Evolutionary conservation across 352 stramenopile genomes (phyloP).

Genomic region (Globisporangium middletonii): DNA sequence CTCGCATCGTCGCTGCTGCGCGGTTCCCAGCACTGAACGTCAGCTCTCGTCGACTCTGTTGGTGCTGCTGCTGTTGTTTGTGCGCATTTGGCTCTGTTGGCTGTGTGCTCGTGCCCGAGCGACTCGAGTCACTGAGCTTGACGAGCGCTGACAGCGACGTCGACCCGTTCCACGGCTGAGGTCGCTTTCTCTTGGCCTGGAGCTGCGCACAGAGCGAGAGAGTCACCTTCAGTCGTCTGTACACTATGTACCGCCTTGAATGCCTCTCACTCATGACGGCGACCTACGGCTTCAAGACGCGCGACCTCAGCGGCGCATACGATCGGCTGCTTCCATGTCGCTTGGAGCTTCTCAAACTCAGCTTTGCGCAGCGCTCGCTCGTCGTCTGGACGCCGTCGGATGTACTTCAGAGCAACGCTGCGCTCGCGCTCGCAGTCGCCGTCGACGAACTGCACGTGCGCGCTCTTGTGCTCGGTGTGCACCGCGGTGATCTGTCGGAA

Average conservation of each 20-base stretch:
- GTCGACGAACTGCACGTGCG: conserved; percentile 43
- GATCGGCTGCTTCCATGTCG: conserved; percentile 29
- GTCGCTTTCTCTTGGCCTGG: conserved; percentile 14
- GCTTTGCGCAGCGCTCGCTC: conserved; percentile 13
- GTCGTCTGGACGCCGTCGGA: conserved; percentile 30
- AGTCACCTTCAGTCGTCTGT: neutral
- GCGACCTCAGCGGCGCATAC: conserved; percentile 24
- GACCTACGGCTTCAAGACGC: conserved; percentile 32
- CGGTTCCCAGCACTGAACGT: conserved; percentile 15
- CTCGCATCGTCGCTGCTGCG: conserved; percentile 13
- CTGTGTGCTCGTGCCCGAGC: neutral
- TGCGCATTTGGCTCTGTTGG: neutral
- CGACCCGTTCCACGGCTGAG: conserved; percentile 21
- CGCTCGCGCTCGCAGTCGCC: conserved; percentile 39
- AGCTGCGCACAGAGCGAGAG: conserved; percentile 12
- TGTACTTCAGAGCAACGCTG: conserved; percentile 27
- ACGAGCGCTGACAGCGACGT: neutral
- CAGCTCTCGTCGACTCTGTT: conserved; percentile 1
- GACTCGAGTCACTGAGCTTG: neutral
- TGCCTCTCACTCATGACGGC: neutral
- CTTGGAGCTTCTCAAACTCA: conserved; percentile 27
- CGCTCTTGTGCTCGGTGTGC: conserved; percentile 13
- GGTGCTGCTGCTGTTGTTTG: neutral
- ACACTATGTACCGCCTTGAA: too few species aligned
- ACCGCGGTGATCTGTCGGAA: conserved; percentile 18